Evolutionary conservation across 768 basidiomycete genomes (phyloP).

Genomic region (Auricularia sp.): DNA sequence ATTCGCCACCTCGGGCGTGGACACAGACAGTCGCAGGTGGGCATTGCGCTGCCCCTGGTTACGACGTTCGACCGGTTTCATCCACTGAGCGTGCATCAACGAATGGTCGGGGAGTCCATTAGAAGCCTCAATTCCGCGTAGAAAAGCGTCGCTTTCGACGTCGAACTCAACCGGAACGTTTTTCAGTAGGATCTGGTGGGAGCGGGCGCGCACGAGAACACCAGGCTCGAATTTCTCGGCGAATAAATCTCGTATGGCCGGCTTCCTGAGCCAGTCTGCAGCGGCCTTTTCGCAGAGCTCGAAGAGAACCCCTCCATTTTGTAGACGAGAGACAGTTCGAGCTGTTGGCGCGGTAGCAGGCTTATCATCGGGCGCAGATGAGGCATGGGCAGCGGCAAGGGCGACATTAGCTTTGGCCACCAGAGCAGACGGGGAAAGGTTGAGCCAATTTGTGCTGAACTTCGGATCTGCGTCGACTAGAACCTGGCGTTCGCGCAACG

Average conservation of each 20-base stretch:
- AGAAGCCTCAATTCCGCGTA: not conserved
- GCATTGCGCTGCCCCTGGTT: not conserved
- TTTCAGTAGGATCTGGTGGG: not conserved
- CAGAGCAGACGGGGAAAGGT: not conserved
- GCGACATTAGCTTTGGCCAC: not conserved
- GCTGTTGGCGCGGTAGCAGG: not conserved
- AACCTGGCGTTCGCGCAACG: not conserved
- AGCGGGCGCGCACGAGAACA: not conserved
- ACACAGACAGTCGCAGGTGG: not conserved
- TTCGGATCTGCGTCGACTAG: not conserved
- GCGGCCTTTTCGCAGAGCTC: not conserved
- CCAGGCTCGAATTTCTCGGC: not conserved
- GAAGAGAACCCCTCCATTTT: not conserved
- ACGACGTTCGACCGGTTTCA: not conserved
- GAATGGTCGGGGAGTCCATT: not conserved
- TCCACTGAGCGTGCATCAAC: not conserved
- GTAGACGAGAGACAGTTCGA: not conserved
- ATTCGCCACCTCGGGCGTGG: not conserved
- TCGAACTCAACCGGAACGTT: not conserved
- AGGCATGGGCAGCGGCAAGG: not conserved
- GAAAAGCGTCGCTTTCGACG: not conserved
- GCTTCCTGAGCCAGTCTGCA: not conserved
- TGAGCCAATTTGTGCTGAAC: not conserved
- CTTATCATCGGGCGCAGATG: no score
- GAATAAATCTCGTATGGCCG: not conserved